Conservation (phyloP, 192 early-diverging fungal species). For the Pilaira anomala region DNA sequence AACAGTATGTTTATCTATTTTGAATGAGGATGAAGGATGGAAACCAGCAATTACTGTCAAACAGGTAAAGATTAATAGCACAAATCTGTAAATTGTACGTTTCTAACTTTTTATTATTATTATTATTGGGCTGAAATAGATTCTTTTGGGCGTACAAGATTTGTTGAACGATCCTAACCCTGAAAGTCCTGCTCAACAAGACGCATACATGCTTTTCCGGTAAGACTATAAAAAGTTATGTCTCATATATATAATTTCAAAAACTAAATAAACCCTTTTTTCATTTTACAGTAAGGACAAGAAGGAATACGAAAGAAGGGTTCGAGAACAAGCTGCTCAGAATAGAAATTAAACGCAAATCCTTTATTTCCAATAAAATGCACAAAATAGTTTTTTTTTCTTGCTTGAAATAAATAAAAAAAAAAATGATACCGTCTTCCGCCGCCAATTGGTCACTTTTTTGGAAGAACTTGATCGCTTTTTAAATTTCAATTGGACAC, state of each 20-base stretch:
- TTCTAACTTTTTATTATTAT: too few relatives aligned
- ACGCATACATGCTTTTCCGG: slow-evolving; percentile 79
- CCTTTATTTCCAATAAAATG: too few relatives aligned
- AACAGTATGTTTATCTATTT: slow-evolving; percentile 94
- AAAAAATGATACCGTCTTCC: too few relatives aligned
- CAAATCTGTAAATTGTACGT: not conserved
- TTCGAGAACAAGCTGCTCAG: slow-evolving; percentile 23
- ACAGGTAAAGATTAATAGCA: slow-evolving; percentile 53
- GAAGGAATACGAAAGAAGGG: slow-evolving; percentile 33
- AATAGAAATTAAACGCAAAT: slow-evolving; percentile 20
- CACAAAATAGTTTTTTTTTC: too few relatives aligned
- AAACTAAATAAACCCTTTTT: too few relatives aligned
- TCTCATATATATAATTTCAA: not conserved
- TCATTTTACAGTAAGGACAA: slow-evolving; percentile 27
- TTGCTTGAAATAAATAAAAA: too few relatives aligned
- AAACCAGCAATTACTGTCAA: slow-evolving; percentile 95
- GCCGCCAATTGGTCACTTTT: too few relatives aligned
- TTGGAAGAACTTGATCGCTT: too few relatives aligned
- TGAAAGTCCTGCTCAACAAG: slow-evolving; percentile 80
- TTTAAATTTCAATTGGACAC: too few relatives aligned
- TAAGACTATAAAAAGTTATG: slow-evolving; percentile 31
- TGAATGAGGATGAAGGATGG: slow-evolving; percentile 95
- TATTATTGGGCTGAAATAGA: slow-evolving; percentile 44
- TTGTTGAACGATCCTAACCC: slow-evolving; percentile 91
- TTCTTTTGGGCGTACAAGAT: slow-evolving; percentile 90